A percentile compares a stretch with the other conserved stretches of the same genome.
Evolutionary conservation across 192 early-diverging fungal species (phyloP).

Genomic region (Linderina pennispora): DNA sequence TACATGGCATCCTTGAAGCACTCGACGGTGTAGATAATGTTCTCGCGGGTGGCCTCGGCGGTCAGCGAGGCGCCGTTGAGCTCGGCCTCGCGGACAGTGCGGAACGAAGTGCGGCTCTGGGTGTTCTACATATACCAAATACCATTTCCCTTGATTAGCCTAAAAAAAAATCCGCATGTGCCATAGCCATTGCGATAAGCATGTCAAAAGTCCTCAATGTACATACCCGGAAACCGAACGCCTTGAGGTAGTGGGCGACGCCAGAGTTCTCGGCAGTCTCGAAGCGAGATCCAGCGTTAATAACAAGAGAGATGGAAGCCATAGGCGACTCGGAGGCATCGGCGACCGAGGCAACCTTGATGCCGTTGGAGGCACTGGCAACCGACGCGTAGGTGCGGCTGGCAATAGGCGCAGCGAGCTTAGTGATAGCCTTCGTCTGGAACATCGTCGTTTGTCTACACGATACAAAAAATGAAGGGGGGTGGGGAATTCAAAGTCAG

Average conservation of each 20-base stretch:
- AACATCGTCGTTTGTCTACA: conserved; percentile 7
- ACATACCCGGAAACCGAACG: conserved; percentile 65
- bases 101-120: conserved; percentile 74
- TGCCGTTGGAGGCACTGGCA: conserved; percentile 27
- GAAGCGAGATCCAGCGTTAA: conserved; percentile 81
- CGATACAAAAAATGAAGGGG: no score
- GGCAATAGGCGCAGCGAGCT: conserved; percentile 5
- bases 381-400: conserved; percentile 36
- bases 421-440: conserved; percentile 11
- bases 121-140: conserved; percentile 56
- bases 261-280: conserved; percentile 73
- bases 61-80: conserved; percentile 80
- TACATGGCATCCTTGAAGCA: conserved; percentile 88
- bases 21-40: conserved; percentile 77
- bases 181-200: no score
- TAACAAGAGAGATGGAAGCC: conserved; percentile 74
- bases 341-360: conserved; percentile 27
- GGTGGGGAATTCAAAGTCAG: no score
- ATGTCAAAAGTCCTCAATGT: no score
- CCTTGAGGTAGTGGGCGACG: conserved; percentile 87
- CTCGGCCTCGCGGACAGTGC: conserved; percentile 86
- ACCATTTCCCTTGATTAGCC: no score
- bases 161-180: no score
- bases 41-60: conserved; percentile 76
- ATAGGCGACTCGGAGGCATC: conserved; percentile 47